A percentile compares a stretch with the other conserved stretches of the same genome.
phyloP scores from a whole-genome alignment of 1,284 basidiomycete species.

The Austropuccinia psidii region DNA sequence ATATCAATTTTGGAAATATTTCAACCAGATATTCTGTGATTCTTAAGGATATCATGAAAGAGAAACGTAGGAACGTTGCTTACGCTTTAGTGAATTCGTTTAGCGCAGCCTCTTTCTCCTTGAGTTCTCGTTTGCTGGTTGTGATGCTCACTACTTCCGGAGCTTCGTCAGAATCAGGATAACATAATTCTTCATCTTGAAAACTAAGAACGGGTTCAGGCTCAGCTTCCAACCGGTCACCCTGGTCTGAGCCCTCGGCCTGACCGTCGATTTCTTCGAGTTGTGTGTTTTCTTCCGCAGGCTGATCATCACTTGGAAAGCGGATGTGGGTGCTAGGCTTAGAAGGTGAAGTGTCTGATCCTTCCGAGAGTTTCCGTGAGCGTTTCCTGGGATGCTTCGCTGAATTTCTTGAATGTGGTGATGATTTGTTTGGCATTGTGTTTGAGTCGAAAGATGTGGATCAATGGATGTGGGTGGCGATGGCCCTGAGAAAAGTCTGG shows the following conservation, averaged over 20 bases:
- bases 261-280: slow-evolving; percentile 42
- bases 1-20: not conserved
- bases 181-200: not conserved
- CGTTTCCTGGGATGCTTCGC: too few species aligned
- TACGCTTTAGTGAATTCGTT: slow-evolving; percentile 20
- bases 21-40: not conserved
- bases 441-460: too few species aligned
- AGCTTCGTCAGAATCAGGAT: slow-evolving; percentile 24
- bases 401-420: too few species aligned
- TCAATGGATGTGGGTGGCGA: too few species aligned
- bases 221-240: slow-evolving; percentile 63
- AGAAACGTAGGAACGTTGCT: not conserved
- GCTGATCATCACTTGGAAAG: not conserved
- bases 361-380: too few species aligned
- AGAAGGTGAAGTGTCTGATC: not conserved
- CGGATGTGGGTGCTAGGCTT: not conserved
- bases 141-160: slow-evolving; percentile 23
- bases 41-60: not conserved
- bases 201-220: slow-evolving; percentile 38
- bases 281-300: not conserved
- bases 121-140: slow-evolving; percentile 20
- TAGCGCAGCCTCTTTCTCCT: not conserved
- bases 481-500: too few species aligned
- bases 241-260: slow-evolving; percentile 52
- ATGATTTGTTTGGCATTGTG: too few species aligned